phyloP scores from a whole-genome alignment of 192 early-diverging fungal genomes.

The Oehlia diaphana region DNA sequence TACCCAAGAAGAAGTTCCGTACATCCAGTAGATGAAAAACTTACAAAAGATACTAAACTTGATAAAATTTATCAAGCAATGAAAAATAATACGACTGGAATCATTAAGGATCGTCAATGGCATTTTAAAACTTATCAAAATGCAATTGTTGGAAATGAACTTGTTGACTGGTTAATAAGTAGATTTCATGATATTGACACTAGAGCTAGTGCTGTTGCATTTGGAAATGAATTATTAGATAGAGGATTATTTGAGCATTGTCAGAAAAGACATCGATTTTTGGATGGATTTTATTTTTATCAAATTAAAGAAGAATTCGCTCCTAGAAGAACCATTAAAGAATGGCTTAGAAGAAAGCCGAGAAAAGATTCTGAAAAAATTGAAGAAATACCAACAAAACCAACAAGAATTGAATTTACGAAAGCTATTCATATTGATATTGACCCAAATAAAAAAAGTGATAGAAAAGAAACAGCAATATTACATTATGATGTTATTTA shows the following conservation, averaged over 20 bases:
- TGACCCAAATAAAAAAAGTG: constrained; percentile 75
- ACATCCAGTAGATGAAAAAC: constrained; percentile 23
- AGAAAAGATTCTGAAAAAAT: constrained; percentile 30
- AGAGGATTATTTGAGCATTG: constrained; percentile 71
- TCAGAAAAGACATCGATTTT: constrained; percentile 62
- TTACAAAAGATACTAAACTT: constrained; percentile 42
- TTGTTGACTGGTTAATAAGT: constrained; percentile 84
- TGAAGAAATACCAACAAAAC: not conserved
- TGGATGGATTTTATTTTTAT: constrained; percentile 94
- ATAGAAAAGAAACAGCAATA: constrained; percentile 78
- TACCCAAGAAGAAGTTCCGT: constrained; percentile 6
- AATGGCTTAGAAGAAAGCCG: constrained; percentile 50
- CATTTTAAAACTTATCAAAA: constrained; percentile 73
- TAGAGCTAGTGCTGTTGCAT: constrained; percentile 71
- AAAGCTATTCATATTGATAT: constrained; percentile 76
- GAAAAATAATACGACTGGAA: constrained; percentile 65
- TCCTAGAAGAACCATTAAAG: constrained; percentile 37
- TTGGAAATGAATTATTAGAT: constrained; percentile 78
- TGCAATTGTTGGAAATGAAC: constrained; percentile 79
- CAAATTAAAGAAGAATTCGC: constrained; percentile 60
- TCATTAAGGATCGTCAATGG: constrained; percentile 84
- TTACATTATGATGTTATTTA: constrained; percentile 90
- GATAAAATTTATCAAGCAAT: constrained; percentile 66
- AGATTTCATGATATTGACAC: constrained; percentile 75
- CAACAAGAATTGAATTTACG: constrained; percentile 54